phyloP scores from a whole-genome alignment of 1,284 basidiomycete genomes.

The Fistulinella staudtii region DNA sequence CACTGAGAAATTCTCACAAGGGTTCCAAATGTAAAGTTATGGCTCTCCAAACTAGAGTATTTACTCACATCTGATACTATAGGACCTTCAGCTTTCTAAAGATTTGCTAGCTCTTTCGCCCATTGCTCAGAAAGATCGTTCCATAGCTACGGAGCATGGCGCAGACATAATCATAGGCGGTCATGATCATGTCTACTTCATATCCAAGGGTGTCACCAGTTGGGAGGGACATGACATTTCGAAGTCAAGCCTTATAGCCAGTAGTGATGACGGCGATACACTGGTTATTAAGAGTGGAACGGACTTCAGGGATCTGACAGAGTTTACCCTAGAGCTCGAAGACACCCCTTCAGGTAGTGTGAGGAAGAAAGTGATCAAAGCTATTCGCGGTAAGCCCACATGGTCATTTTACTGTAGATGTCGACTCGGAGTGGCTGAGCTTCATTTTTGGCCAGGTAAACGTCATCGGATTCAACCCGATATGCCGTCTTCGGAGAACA shows the following conservation, averaged over 20 bases:
- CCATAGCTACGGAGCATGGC: constrained; percentile 62
- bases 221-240: constrained; percentile 72
- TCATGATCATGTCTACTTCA: constrained; percentile 87
- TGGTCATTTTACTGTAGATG: background rate
- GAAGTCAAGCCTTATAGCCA: constrained; percentile 61
- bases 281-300: constrained; percentile 84
- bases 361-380: constrained; percentile 63
- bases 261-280: constrained; percentile 70
- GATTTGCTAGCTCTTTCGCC: constrained; percentile 60
- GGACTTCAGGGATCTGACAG: constrained; percentile 86
- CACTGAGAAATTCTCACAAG: constrained; percentile 14
- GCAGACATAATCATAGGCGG: constrained; percentile 86
- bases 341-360: constrained; percentile 60
- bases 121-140: constrained; percentile 42
- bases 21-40: constrained; percentile 47
- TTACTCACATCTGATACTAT: constrained; percentile 24
- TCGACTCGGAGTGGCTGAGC: background rate
- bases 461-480: constrained; percentile 61
- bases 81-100: constrained; percentile 64
- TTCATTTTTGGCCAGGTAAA: constrained; percentile 43
- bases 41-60: constrained; percentile 33
- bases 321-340: constrained; percentile 64
- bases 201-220: constrained; percentile 66
- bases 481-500: constrained; percentile 53
- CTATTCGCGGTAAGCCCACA: constrained; percentile 50